These are phyloP conservation scores for Ganoderma sinense DNA, from an alignment of 1,284 basidiomycete genomes.

Conservation along the genomic window DNA sequence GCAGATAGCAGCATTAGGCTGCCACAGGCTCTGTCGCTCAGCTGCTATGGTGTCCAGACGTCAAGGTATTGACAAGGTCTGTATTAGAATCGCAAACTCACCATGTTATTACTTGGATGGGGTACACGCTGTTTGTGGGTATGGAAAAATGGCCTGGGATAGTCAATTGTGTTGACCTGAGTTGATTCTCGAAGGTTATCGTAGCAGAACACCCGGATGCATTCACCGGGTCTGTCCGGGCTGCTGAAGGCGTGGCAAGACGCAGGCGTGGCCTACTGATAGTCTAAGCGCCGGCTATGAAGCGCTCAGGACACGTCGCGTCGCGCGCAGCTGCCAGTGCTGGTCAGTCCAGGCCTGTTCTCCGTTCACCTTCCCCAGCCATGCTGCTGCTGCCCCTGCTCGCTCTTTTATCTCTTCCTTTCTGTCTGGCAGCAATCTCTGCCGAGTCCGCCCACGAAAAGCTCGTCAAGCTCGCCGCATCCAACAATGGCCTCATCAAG, in stretches of 20 bases:
- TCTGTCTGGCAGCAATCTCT: conserved; percentile 50
- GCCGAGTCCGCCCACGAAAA: conserved; percentile 52
- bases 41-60: conserved; percentile 55
- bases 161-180: background rate
- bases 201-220: background rate
- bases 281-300: background rate
- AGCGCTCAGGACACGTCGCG: conserved; percentile 36
- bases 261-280: background rate
- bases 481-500: conserved; percentile 80
- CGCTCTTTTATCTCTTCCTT: conserved; percentile 54
- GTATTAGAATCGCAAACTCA: background rate
- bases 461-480: conserved; percentile 69
- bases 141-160: background rate
- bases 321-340: conserved; percentile 29
- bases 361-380: conserved; percentile 31
- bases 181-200: background rate
- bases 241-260: background rate
- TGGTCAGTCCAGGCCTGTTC: conserved; percentile 19
- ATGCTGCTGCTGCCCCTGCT: conserved; percentile 50
- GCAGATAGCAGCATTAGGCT: conserved; percentile 83
- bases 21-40: conserved; percentile 85
- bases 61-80: background rate
- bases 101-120: background rate
- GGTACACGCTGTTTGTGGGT: background rate
- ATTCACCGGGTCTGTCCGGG: too few relatives aligned